phyloP scores from a whole-genome alignment of 2,329 filamentous ascomycete species.

The Aspergillus eucalypticola region DNA sequence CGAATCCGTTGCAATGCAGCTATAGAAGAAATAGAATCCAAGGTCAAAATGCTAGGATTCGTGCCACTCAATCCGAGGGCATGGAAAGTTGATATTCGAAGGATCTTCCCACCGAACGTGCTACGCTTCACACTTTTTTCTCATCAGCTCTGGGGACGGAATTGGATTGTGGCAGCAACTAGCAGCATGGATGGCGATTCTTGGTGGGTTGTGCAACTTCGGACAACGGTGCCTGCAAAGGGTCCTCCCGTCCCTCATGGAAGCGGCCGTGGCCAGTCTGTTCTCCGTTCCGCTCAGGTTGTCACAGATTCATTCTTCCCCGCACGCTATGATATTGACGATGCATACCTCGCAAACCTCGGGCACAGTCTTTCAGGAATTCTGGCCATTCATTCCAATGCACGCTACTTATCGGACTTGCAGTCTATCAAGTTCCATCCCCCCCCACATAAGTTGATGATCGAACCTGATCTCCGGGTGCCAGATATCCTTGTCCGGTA shows the following conservation, averaged over 20 bases:
- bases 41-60: slow-evolving; percentile 40
- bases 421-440: slow-evolving; percentile 31
- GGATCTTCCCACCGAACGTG: slow-evolving; percentile 64
- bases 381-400: slow-evolving; percentile 41
- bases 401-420: slow-evolving; percentile 34
- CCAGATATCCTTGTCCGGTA: slow-evolving; percentile 40
- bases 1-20: slow-evolving; percentile 42
- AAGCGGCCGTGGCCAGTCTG: slow-evolving; percentile 13
- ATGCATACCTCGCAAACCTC: slow-evolving; percentile 35
- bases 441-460: slow-evolving; percentile 30
- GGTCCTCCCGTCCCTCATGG: slow-evolving; percentile 12
- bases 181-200: slow-evolving; percentile 71
- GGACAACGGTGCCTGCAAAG: slow-evolving; percentile 19
- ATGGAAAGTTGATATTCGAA: slow-evolving; percentile 51
- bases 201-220: slow-evolving; percentile 68
- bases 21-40: slow-evolving; percentile 42
- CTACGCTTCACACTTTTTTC: slow-evolving; percentile 69
- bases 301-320: slow-evolving; percentile 32
- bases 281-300: slow-evolving; percentile 29
- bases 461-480: slow-evolving; percentile 33
- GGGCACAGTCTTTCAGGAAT: slow-evolving; percentile 40
- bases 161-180: slow-evolving; percentile 72
- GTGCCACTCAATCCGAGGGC: slow-evolving; percentile 38
- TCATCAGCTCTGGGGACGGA: slow-evolving; percentile 67
- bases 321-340: slow-evolving; percentile 21